A percentile compares a stretch with the other conserved stretches of the same genome.
Evolutionary conservation across 768 basidiomycete species (phyloP).

Genomic region (Boletus barrowsii): DNA sequence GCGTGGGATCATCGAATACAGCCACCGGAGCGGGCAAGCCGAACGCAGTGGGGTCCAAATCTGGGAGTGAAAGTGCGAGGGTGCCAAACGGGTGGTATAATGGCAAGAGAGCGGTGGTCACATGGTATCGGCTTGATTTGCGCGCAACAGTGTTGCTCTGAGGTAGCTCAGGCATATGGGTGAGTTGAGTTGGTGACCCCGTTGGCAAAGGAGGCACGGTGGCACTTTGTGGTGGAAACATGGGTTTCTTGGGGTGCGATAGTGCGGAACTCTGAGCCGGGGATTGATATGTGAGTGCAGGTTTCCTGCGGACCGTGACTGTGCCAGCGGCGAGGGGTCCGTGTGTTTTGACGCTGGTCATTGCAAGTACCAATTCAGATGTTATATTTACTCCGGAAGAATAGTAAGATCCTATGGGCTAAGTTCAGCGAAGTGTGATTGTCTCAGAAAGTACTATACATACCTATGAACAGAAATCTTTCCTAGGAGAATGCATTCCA

Average conservation of each 20-base stretch:
- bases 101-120: constrained; percentile 48
- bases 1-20: constrained; percentile 41
- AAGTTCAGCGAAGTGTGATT: background rate
- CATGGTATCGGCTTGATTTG: constrained; percentile 20
- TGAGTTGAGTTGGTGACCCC: constrained; percentile 9
- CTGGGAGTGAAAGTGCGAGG: constrained; percentile 63
- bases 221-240: constrained; percentile 17
- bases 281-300: constrained; percentile 55
- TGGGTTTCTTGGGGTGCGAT: constrained; percentile 20
- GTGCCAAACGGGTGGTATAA: constrained; percentile 66
- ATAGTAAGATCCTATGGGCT: constrained; percentile 9
- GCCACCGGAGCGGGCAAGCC: constrained; percentile 52
- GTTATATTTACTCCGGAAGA: constrained; percentile 7
- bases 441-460: background rate
- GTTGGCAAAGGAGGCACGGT: constrained; percentile 10
- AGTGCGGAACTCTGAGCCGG: constrained; percentile 39
- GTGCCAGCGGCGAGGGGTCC: constrained; percentile 7
- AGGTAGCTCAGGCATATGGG: constrained; percentile 11
- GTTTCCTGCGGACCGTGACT: constrained; percentile 50
- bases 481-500: constrained; percentile 24
- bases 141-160: constrained; percentile 13
- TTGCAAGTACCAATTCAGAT: constrained; percentile 6
- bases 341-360: constrained; percentile 24
- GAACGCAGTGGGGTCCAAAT: constrained; percentile 54
- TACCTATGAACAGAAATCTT: constrained; percentile 21